Base-by-base conservation (phyloP, 139 green algal genomes). In the Ettlia oleoabundans region DNA sequence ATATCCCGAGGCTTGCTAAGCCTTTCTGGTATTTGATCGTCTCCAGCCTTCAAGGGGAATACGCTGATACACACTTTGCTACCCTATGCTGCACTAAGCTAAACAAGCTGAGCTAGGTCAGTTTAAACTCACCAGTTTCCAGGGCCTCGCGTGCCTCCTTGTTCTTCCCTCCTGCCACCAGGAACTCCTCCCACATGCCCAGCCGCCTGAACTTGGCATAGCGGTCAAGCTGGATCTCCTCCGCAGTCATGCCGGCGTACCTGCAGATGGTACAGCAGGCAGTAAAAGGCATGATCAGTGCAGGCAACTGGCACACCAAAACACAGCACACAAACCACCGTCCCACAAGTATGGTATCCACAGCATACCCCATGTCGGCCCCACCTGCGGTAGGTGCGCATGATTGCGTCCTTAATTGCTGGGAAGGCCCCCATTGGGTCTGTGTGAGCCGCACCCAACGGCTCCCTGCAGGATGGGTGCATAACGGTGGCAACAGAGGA, bases 341-440 rank as follows among this genome's bases (percentile, higher is more conserved):
- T n/a, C n/a, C n/a, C n/a, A n/a, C n/a, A n/a, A n/a, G n/a, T n/a
- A n/a, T n/a, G n/a, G n/a, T n/a, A n/a, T n/a, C n/a, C n/a, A n/a
- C n/a, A n/a, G n/a, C n/a, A n/a, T n/a, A n/a, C n/a, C n/a, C n/a
- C n/a, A n/a, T n/a, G n/a, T n/a, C n/a, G n/a, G n/a, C 6, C 51
- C 4, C 73, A 81, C 75, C 80, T 70, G 75, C 73, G 61, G 70
- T 92, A 95, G 33, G 73, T 91, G 78, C 85, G 73, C 82, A 96
- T 64, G 74, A 98, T 88, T 30, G 91, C 84, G 26, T 95, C 86
- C 89, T 95, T 96, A 78, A 99, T 94, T 51, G 86, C 83, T n/a
- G 93, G 92, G 88, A 98, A 98, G 51, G 89, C 86, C 10, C 71
- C 77, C 81, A 97, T 89, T 51, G 96, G 96, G 88, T 99, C 92